Conservation (phyloP, 2,329 filamentous ascomycete species). For the Mariannaea elegans region DNA sequence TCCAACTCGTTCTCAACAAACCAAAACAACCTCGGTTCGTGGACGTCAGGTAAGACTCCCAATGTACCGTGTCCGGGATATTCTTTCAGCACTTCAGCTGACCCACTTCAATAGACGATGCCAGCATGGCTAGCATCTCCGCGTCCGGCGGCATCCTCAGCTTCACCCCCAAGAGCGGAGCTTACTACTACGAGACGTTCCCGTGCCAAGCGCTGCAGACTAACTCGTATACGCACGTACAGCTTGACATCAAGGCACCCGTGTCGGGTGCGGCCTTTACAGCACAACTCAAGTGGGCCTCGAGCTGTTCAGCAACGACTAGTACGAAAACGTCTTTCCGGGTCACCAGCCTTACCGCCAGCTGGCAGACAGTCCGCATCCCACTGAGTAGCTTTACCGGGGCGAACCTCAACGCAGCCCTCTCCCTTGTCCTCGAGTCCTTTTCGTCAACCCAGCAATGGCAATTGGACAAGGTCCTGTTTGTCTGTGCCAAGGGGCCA, state of each 20-base stretch:
- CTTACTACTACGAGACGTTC: slow-evolving; percentile 65
- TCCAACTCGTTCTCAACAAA: slow-evolving; percentile 43
- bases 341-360: slow-evolving; percentile 58
- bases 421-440: slow-evolving; percentile 55
- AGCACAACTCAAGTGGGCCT: slow-evolving; percentile 50
- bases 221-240: slow-evolving; percentile 58
- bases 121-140: slow-evolving; percentile 53
- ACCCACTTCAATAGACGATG: slow-evolving; percentile 54
- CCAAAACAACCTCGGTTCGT: slow-evolving; percentile 46
- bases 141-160: slow-evolving; percentile 54
- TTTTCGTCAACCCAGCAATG: slow-evolving; percentile 42
- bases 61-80: not conserved
- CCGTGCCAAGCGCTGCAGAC: slow-evolving; percentile 55
- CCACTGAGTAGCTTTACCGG: slow-evolving; percentile 58
- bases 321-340: slow-evolving; percentile 55
- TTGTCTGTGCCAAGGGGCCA: slow-evolving; percentile 49
- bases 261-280: slow-evolving; percentile 34
- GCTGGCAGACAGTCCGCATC: slow-evolving; percentile 59
- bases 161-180: slow-evolving; percentile 57
- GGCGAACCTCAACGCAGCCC: slow-evolving; percentile 59
- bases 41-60: slow-evolving; percentile 46
- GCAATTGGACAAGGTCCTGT: slow-evolving; percentile 58
- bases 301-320: slow-evolving; percentile 51
- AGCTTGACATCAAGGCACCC: slow-evolving; percentile 36
- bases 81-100: slow-evolving; percentile 1